Conservation (phyloP, 2,329 filamentous ascomycete species). For the Fusarium nurragi region DNA sequence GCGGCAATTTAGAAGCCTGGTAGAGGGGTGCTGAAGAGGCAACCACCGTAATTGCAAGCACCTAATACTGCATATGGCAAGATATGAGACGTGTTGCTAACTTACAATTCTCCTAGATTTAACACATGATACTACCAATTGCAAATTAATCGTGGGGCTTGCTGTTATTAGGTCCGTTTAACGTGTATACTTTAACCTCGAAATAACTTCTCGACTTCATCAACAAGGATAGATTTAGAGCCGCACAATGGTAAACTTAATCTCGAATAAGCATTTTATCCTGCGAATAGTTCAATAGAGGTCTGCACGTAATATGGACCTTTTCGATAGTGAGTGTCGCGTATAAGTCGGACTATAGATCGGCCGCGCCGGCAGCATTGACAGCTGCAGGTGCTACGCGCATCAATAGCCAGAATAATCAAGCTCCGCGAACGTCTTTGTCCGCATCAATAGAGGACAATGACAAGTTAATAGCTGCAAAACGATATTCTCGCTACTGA, state of each 20-base stretch:
- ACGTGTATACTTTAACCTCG: too few species aligned
- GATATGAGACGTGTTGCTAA: neutral
- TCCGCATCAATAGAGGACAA: conserved; percentile 32
- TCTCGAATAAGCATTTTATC: neutral
- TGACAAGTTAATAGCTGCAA: conserved; percentile 26
- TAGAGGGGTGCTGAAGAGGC: neutral
- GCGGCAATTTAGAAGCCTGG: conserved; percentile 3
- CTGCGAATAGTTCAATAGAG: neutral
- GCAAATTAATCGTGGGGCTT: neutral
- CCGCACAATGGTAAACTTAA: neutral
- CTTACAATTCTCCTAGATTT: neutral
- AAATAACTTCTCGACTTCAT: too few species aligned
- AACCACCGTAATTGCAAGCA: neutral
- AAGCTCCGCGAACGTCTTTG: conserved; percentile 42
- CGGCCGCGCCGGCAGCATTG: conserved; percentile 24
- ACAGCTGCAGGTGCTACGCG: conserved; percentile 32
- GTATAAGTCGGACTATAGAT: conserved; percentile 41
- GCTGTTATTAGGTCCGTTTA: too few species aligned
- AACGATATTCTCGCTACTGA: neutral
- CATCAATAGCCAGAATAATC: conserved; percentile 32
- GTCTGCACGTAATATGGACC: neutral
- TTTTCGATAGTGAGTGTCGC: neutral
- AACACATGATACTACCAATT: neutral
- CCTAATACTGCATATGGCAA: neutral
- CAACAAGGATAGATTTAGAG: neutral